phyloP scores from a whole-genome alignment of 257 asterid species.

The Ballota nigra region DNA sequence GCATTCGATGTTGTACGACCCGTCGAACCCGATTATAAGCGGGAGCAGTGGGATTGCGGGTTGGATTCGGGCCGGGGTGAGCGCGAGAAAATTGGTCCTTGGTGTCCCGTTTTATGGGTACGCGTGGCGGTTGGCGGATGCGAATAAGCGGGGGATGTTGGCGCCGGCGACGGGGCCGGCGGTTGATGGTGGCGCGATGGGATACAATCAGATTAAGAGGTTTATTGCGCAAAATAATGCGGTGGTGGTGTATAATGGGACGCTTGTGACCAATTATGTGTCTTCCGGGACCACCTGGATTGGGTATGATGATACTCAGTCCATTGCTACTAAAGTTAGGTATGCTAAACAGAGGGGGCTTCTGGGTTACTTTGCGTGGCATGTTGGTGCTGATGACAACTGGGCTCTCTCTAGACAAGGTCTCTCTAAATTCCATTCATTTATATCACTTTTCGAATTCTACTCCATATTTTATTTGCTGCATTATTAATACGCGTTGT shows the following conservation, averaged over 20 bases:
- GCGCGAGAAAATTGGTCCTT: conserved; percentile 33
- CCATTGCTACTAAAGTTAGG: conserved; percentile 35
- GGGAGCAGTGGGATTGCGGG: conserved; percentile 36
- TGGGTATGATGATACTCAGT: conserved; percentile 40
- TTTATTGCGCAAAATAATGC: conserved; percentile 30
- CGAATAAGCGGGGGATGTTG: conserved; percentile 34
- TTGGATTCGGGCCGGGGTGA: conserved; percentile 38
- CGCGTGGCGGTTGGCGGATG: conserved; percentile 36
- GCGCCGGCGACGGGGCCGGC: conserved; percentile 46
- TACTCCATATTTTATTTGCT: no score
- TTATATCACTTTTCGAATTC: no score
- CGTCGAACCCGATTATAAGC: no score
- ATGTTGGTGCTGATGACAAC: conserved; percentile 38
- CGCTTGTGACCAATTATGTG: conserved; percentile 39
- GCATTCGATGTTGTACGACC: conserved; percentile 41
- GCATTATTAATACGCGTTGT: no score
- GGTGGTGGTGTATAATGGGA: conserved; percentile 20
- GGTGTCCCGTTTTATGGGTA: conserved; percentile 56
- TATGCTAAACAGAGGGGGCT: conserved; percentile 40
- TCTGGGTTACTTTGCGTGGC: conserved; percentile 59
- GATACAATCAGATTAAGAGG: conserved; percentile 25
- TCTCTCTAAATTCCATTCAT: no score
- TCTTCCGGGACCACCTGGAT: conserved; percentile 47
- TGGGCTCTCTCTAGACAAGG: conserved; percentile 57
- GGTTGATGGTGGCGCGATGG: conserved; percentile 23